A percentile compares a stretch with the other conserved stretches of the same genome.
Conservation (phyloP, 2,329 filamentous ascomycete genomes). For the Aspergillus uvarum region DNA sequence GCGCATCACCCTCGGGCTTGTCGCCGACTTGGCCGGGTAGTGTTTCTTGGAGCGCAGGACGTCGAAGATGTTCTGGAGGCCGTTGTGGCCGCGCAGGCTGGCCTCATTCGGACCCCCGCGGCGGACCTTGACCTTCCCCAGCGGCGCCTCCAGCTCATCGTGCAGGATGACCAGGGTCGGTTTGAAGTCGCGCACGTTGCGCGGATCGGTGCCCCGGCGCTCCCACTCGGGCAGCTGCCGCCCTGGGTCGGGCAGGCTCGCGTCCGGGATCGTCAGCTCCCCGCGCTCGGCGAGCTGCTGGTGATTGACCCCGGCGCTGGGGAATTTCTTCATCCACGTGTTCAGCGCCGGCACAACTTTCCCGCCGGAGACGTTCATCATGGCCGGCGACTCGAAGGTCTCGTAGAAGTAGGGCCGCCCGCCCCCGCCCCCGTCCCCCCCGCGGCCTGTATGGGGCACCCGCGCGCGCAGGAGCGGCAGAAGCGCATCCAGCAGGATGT, state of each 20-base stretch:
- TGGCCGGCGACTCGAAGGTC: slow-evolving; percentile 66
- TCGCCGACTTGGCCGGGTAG: slow-evolving; percentile 35
- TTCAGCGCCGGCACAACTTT: slow-evolving; percentile 54
- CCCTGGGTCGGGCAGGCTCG: too few relatives aligned
- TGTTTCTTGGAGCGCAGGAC: slow-evolving; percentile 49
- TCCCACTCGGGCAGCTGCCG: slow-evolving; percentile 10
- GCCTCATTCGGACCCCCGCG: slow-evolving; percentile 54
- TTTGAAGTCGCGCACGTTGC: slow-evolving; percentile 14
- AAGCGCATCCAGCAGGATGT: slow-evolving; percentile 68
- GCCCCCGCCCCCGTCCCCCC: slow-evolving; percentile 40
- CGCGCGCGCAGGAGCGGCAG: slow-evolving; percentile 47
- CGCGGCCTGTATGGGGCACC: slow-evolving; percentile 47
- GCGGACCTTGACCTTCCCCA: slow-evolving; percentile 67
- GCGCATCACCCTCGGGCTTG: slow-evolving; percentile 50
- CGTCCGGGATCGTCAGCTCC: neutral
- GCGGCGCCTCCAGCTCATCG: slow-evolving; percentile 75
- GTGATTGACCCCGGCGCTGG: slow-evolving; percentile 10
- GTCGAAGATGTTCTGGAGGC: slow-evolving; percentile 65
- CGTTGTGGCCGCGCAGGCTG: slow-evolving; percentile 72
- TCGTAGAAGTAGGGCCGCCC: slow-evolving; percentile 51
- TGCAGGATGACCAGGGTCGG: slow-evolving; percentile 73
- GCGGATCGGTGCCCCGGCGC: slow-evolving; percentile 22
- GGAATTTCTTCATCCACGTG: neutral
- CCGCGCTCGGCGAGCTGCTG: slow-evolving; percentile 10
- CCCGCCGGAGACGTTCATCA: slow-evolving; percentile 83